A percentile compares a stretch with the other conserved stretches of the same genome.
phyloP scores from a whole-genome alignment of 78 protist species.

The Isochrysis galbana region DNA sequence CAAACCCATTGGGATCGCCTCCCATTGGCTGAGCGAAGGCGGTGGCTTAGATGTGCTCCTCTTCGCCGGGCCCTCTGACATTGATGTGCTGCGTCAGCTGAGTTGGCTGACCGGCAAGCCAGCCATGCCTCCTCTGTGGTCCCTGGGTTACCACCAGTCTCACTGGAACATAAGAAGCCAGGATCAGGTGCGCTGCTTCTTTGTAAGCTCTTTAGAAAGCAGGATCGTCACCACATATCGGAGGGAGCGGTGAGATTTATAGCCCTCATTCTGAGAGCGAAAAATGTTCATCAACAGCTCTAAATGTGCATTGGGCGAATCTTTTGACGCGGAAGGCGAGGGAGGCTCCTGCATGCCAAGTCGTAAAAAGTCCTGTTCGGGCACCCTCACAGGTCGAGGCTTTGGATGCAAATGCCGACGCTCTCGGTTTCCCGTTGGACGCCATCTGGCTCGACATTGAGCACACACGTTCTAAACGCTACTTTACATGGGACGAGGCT shows the following conservation, averaged over 20 bases:
- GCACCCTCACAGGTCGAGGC: neutral
- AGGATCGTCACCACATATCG: too few species aligned
- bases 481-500: constrained; percentile 96
- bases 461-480: constrained; percentile 84
- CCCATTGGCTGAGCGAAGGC: constrained; percentile 83
- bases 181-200: too few species aligned
- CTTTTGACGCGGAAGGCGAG: too few species aligned
- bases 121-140: constrained; percentile 86
- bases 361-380: too few species aligned
- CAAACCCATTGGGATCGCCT: neutral
- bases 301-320: too few species aligned
- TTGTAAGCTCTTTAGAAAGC: too few species aligned
- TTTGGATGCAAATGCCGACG: neutral
- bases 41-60: constrained; percentile 90
- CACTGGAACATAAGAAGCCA: constrained; percentile 94
- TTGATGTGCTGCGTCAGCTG: constrained; percentile 68
- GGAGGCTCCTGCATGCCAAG: too few species aligned
- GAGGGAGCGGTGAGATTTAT: too few species aligned
- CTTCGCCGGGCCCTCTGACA: constrained; percentile 80
- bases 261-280: too few species aligned
- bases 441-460: constrained; percentile 99
- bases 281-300: too few species aligned
- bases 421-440: constrained; percentile 60
- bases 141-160: constrained; percentile 98
- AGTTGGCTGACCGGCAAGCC: constrained; percentile 83